Conservation (phyloP, 1,139 yeast genomes). For the Diutina catenulata region DNA sequence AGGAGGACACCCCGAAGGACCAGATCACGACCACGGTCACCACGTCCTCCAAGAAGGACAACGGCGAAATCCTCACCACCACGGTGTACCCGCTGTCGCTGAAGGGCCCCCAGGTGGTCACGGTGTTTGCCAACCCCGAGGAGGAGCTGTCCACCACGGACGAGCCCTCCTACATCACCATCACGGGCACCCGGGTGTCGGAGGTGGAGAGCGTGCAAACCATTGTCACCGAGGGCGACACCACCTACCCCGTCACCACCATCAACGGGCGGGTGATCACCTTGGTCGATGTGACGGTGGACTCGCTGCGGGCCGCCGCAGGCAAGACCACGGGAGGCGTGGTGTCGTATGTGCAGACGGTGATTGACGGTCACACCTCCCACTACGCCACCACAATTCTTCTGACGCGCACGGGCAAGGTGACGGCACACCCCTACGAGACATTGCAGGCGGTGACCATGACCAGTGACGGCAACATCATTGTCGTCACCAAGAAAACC, state of each 20-base stretch:
- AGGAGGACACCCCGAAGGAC: too few species aligned
- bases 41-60: too few species aligned
- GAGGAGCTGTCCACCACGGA: background rate
- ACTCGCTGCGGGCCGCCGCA: slow-evolving; percentile 3
- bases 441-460: background rate
- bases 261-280: slow-evolving; percentile 2
- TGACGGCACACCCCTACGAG: slow-evolving; percentile 5
- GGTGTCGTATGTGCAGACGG: background rate
- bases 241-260: slow-evolving; percentile 3
- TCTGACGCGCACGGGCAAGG: background rate
- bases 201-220: background rate
- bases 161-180: background rate
- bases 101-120: slow-evolving; percentile 1
- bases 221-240: background rate
- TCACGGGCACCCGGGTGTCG: background rate
- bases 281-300: slow-evolving; percentile 1
- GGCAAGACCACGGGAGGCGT: background rate
- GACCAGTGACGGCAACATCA: background rate
- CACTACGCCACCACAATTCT: background rate
- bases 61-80: background rate
- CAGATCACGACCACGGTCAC: too few species aligned
- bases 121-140: slow-evolving; percentile 1
- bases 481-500: slow-evolving; percentile 4
- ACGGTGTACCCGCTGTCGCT: background rate
- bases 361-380: slow-evolving; percentile 1